phyloP scores from a whole-genome alignment of 2,329 filamentous ascomycete genomes.

The Penicillium sp. region DNA sequence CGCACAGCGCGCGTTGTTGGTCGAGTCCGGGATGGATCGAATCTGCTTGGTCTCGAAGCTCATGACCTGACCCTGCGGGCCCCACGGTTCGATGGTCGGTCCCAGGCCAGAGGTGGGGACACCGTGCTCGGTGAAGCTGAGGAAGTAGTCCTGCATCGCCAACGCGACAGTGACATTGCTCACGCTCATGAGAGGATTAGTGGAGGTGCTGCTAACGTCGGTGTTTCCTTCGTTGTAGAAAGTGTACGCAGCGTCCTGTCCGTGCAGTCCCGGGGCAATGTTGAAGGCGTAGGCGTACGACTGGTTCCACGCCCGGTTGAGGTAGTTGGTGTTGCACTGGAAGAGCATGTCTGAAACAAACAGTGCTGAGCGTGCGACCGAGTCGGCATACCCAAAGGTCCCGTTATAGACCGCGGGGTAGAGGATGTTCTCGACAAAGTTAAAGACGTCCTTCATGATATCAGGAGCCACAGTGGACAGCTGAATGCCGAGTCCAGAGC shows the following conservation, averaged over 20 bases:
- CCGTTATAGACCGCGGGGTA: slow-evolving; percentile 57
- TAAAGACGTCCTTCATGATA: slow-evolving; percentile 29
- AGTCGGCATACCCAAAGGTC: slow-evolving; percentile 48
- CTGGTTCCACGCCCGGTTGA: slow-evolving; percentile 54
- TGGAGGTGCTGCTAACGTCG: slow-evolving; percentile 28
- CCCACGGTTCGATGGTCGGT: slow-evolving; percentile 52
- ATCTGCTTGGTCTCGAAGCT: slow-evolving; percentile 48
- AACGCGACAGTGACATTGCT: slow-evolving; percentile 34
- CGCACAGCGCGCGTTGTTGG: slow-evolving; percentile 51
- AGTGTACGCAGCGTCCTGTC: slow-evolving; percentile 55
- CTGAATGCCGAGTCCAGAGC: slow-evolving; percentile 20
- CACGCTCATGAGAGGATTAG: slow-evolving; percentile 19
- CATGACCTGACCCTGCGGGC: slow-evolving; percentile 46
- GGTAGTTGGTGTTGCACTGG: slow-evolving; percentile 57
- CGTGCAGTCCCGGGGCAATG: slow-evolving; percentile 57
- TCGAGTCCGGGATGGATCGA: slow-evolving; percentile 46
- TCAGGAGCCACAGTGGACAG: slow-evolving; percentile 27
- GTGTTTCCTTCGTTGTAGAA: slow-evolving; percentile 48
- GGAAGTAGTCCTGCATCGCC: slow-evolving; percentile 42
- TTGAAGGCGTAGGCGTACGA: slow-evolving; percentile 58
- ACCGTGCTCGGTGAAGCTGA: slow-evolving; percentile 39
- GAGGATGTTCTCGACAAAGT: slow-evolving; percentile 50
- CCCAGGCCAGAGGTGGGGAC: slow-evolving; percentile 37
- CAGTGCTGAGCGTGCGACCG: slow-evolving; percentile 46
- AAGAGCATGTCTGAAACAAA: slow-evolving; percentile 49